Percentiles rank a stretch among this genome's conserved stretches.
These are phyloP conservation scores for Ganoderma sinense DNA, from an alignment of 1,284 basidiomycete genomes.

Conservation along the genomic window DNA sequence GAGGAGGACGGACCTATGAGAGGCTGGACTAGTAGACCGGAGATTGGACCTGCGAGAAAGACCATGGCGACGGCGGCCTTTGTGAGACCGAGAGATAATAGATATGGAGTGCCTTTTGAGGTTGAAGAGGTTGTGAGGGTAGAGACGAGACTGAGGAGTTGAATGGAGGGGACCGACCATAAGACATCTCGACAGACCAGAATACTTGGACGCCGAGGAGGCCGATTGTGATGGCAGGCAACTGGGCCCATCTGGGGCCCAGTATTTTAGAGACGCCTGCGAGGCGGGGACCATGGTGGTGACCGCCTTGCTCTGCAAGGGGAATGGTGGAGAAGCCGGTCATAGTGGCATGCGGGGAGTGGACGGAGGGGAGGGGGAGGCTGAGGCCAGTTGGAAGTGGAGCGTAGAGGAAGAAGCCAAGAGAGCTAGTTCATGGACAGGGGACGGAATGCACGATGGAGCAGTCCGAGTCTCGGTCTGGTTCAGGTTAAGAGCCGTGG, in stretches of 20 bases:
- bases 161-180: conserved; percentile 57
- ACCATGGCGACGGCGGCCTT: conserved; percentile 91
- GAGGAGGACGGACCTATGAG: conserved; percentile 64
- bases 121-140: neutral
- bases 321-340: conserved; percentile 55
- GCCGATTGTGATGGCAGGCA: conserved; percentile 80
- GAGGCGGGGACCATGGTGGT: conserved; percentile 50
- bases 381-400: neutral
- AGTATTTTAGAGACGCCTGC: conserved; percentile 61
- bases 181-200: conserved; percentile 94
- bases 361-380: neutral
- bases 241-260: conserved; percentile 66
- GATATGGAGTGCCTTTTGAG: conserved; percentile 85
- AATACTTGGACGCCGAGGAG: conserved; percentile 85
- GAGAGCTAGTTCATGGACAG: neutral
- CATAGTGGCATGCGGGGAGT: conserved; percentile 42
- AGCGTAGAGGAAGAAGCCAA: neutral
- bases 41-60: conserved; percentile 93
- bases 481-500: too few relatives aligned
- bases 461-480: neutral
- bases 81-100: conserved; percentile 88
- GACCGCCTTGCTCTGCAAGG: conserved; percentile 44
- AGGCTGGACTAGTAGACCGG: conserved; percentile 93
- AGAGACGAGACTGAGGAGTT: neutral
- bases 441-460: neutral